phyloP scores from a whole-genome alignment of 345 rosid genomes.

The Salix dunnii region DNA sequence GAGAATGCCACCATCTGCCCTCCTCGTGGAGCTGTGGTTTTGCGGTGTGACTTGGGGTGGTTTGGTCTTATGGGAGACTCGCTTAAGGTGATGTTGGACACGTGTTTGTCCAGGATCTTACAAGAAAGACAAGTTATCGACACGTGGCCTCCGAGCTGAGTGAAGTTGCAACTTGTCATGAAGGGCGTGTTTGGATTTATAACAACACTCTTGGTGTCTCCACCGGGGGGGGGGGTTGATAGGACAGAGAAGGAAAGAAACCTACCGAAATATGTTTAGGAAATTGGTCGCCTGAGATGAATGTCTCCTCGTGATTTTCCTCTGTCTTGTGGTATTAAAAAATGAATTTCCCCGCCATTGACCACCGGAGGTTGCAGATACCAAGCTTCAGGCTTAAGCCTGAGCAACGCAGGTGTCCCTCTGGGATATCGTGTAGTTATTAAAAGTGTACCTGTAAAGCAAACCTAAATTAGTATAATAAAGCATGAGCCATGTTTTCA shows the following conservation, averaged over 20 bases:
- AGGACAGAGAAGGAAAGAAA: too few species aligned
- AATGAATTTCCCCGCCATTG: too few species aligned
- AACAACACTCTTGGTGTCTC: not conserved
- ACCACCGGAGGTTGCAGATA: too few species aligned
- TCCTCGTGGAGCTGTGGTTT: not conserved
- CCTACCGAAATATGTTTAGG: too few species aligned
- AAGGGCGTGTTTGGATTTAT: not conserved
- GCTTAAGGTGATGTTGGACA: not conserved
- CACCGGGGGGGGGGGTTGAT: not conserved
- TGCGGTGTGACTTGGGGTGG: not conserved
- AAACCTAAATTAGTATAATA: not conserved
- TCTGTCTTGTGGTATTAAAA: too few species aligned
- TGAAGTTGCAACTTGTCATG: too few species aligned
- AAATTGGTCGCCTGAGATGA: too few species aligned
- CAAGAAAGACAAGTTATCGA: not conserved
- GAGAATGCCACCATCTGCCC: not conserved
- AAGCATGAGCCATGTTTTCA: too few species aligned
- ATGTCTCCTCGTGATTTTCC: too few species aligned
- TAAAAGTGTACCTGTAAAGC: not conserved
- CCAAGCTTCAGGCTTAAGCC: too few species aligned
- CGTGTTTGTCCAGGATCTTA: not conserved
- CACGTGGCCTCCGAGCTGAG: constrained; percentile 1
- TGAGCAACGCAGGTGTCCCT: too few species aligned
- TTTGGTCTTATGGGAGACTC: not conserved
- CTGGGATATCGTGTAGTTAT: too few species aligned